Evolutionary conservation across 2,329 filamentous ascomycete species (phyloP).

Genomic region (Chaetomiaceae sp.): DNA sequence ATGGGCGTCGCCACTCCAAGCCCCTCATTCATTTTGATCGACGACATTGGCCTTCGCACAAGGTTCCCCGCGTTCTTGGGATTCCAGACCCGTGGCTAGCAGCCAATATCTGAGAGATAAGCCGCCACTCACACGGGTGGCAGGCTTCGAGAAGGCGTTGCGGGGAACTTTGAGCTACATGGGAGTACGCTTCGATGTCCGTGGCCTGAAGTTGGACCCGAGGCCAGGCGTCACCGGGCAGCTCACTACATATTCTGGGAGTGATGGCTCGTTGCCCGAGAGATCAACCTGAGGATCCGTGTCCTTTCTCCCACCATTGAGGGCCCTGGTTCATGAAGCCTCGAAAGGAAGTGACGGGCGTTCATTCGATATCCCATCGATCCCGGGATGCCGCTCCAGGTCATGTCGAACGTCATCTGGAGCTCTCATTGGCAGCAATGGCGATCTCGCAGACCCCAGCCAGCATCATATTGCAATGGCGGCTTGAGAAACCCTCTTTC

Average conservation of each 20-base stretch:
- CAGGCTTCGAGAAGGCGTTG: neutral
- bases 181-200: neutral
- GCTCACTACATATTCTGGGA: too few species aligned
- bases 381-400: too few species aligned
- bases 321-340: too few species aligned
- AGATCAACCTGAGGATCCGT: too few species aligned
- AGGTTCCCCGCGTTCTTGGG: constrained; percentile 15
- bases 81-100: constrained; percentile 12
- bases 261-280: too few species aligned
- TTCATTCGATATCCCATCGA: too few species aligned
- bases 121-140: constrained; percentile 3
- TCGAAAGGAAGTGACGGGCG: too few species aligned
- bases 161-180: constrained; percentile 14
- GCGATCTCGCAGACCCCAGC: too few species aligned
- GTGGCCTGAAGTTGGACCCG: neutral
- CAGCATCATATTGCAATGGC: neutral
- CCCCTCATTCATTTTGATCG: neutral
- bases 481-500: neutral
- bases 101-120: neutral
- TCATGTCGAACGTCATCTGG: neutral
- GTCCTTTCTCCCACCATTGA: too few species aligned
- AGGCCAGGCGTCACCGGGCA: neutral
- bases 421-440: neutral
- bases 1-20: constrained; percentile 14
- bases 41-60: neutral